Evolutionary conservation across 345 rosid genomes (phyloP), one percentile per base, ranked within the genome.

Genomic region (Luvunga scandens): DNA sequence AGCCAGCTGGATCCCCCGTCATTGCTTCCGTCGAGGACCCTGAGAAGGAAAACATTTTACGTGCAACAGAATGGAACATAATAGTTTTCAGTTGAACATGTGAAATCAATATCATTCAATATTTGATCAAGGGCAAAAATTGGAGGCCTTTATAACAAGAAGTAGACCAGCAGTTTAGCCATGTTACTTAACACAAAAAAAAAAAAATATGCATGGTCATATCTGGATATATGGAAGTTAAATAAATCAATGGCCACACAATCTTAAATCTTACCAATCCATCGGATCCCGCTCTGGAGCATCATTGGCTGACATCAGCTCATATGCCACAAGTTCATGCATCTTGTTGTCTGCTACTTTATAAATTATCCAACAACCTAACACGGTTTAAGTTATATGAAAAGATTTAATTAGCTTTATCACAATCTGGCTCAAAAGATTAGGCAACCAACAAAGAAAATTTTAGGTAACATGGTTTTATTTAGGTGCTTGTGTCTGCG

Each of bases 251-350:
- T 19, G n/a, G 67, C 5, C 28, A 10, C n/a, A 24, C 21, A 42
- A 1, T 66, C 19, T 38, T 33, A 22, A 79, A 74, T 42, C 85
- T 62, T 92, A 96, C 98, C 99, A 96, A 81, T 92, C 89, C 90
- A 82, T 87, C 24, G 98, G 98, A 82, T 96, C 98, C 83, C 98
- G 90, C 78, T 94, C 95, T 5, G 98, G 94, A 74, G 88, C 95
- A 85, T 96, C 99, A 80, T 91, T 91, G 66, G 98, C 99, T 21
- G 98, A 94, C 94, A 88, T 89, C 78, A 96, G 71, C 64, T 94
- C 97, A 71, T 96, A 93, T 16, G 89, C 97, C 77, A 69, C 82
- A 77, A 94, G 90, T 79, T 91, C 91, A 63, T 80, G 82, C 89
- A 75, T 84, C 85, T 81, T 79, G 45, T 81, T 77, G 57, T 80